Percentiles rank a stretch among this genome's conserved stretches.
Conservation (phyloP, 2,329 filamentous ascomycete genomes). For the Colletotrichum spinosum region DNA sequence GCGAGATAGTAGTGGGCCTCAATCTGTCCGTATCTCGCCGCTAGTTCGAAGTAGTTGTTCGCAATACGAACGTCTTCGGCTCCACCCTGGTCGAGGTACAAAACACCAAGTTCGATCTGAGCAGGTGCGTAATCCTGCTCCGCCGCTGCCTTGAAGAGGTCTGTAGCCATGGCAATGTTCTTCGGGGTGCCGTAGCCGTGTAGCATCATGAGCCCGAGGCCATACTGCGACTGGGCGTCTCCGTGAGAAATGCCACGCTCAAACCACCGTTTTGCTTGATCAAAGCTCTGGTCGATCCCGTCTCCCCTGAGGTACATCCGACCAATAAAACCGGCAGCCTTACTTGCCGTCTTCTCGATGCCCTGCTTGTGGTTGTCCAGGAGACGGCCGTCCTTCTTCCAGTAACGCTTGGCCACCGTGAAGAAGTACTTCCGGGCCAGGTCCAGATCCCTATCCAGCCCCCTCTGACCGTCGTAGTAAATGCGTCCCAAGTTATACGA, state of each 20-base stretch:
- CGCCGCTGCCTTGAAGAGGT: slow-evolving; percentile 81
- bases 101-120: slow-evolving; percentile 83
- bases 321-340: slow-evolving; percentile 88
- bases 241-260: slow-evolving; percentile 79
- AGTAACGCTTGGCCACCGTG: slow-evolving; percentile 82
- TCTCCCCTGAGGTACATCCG: slow-evolving; percentile 92
- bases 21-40: slow-evolving; percentile 83
- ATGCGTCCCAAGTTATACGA: slow-evolving; percentile 88
- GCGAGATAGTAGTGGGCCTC: slow-evolving; percentile 94
- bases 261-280: slow-evolving; percentile 84
- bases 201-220: slow-evolving; percentile 85
- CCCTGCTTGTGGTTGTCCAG: slow-evolving; percentile 76
- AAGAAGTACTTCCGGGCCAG: slow-evolving; percentile 85
- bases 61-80: slow-evolving; percentile 79
- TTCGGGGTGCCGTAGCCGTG: slow-evolving; percentile 77
- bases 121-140: slow-evolving; percentile 85
- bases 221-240: slow-evolving; percentile 87
- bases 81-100: slow-evolving; percentile 87
- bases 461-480: slow-evolving; percentile 87
- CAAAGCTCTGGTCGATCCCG: slow-evolving; percentile 82
- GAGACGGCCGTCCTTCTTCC: slow-evolving; percentile 81
- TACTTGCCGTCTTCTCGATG: slow-evolving; percentile 82
- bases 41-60: slow-evolving; percentile 88
- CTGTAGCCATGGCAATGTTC: slow-evolving; percentile 78
- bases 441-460: slow-evolving; percentile 77